Evolutionary conservation across 257 asterid species (phyloP).

Genomic region (Capsicum baccatum): DNA sequence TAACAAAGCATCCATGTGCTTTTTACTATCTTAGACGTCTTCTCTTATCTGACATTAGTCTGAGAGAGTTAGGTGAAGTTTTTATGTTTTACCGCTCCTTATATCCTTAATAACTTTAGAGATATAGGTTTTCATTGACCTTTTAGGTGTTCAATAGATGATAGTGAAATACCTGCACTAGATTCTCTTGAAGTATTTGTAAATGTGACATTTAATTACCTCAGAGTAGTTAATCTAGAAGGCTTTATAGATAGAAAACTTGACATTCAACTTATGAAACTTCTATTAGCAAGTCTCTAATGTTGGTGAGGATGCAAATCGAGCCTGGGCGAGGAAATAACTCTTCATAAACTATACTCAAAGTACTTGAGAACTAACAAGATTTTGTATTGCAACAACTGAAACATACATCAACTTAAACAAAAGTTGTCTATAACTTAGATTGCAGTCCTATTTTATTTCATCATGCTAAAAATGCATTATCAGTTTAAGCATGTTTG

Average conservation of each 20-base stretch:
- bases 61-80: background rate
- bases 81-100: background rate
- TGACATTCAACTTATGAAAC: no score
- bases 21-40: slow-evolving; percentile 25
- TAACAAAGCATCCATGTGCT: background rate
- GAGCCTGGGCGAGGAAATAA: no score
- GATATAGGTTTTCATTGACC: background rate
- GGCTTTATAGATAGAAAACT: no score
- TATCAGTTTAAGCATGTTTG: no score
- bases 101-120: background rate
- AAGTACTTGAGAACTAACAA: background rate
- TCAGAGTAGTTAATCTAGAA: no score
- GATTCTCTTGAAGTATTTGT: background rate
- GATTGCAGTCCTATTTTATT: no score
- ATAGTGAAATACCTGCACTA: background rate
- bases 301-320: no score
- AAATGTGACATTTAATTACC: no score
- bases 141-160: background rate
- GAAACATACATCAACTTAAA: background rate
- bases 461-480: no score
- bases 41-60: background rate
- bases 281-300: no score
- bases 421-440: no score
- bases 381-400: background rate
- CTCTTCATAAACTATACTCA: background rate